A percentile compares a stretch with the other conserved stretches of the same genome.
phyloP scores from a whole-genome alignment of 441 rosid species.

The Brassica hybrid region DNA sequence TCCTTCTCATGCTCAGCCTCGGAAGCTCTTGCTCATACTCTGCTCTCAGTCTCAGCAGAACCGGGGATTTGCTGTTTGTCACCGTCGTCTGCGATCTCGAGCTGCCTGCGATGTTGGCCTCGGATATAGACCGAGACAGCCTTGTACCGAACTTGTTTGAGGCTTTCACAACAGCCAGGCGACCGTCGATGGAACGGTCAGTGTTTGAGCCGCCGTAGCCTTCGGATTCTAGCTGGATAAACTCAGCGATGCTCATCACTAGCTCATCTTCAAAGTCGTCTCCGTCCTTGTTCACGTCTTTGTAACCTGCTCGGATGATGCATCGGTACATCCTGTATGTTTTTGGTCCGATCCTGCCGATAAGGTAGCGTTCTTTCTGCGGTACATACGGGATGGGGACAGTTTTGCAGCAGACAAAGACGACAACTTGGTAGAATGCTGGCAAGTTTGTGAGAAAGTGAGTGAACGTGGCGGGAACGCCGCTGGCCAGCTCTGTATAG shows the following conservation, averaged over 20 bases:
- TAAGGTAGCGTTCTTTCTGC: slow-evolving; percentile 76
- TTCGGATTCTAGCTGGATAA: slow-evolving; percentile 90
- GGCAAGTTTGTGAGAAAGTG: slow-evolving; percentile 85
- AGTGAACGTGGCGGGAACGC: slow-evolving; percentile 81
- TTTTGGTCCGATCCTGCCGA: slow-evolving; percentile 90
- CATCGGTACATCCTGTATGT: slow-evolving; percentile 85
- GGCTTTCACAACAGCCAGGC: slow-evolving; percentile 78
- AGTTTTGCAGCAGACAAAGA: slow-evolving; percentile 80
- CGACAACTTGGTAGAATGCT: slow-evolving; percentile 85
- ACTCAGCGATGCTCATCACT: slow-evolving; percentile 87
- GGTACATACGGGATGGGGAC: slow-evolving; percentile 57
- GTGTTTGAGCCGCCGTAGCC: slow-evolving; percentile 51
- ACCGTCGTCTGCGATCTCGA: slow-evolving; percentile 43
- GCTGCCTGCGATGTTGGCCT: slow-evolving; percentile 48
- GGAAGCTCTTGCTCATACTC: slow-evolving; percentile 73
- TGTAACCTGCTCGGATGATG: slow-evolving; percentile 83
- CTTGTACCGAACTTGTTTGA: slow-evolving; percentile 81
- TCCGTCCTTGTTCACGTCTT: slow-evolving; percentile 72
- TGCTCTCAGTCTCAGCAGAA: slow-evolving; percentile 57
- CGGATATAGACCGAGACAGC: slow-evolving; percentile 57
- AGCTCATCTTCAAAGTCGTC: slow-evolving; percentile 78
- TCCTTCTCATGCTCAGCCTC: slow-evolving; percentile 47
- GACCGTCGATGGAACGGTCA: slow-evolving; percentile 66
- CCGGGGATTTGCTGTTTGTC: slow-evolving; percentile 66
- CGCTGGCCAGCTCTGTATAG: slow-evolving; percentile 77